Base-by-base conservation (phyloP, 306 rosid genomes). In the Castanea crenata region DNA sequence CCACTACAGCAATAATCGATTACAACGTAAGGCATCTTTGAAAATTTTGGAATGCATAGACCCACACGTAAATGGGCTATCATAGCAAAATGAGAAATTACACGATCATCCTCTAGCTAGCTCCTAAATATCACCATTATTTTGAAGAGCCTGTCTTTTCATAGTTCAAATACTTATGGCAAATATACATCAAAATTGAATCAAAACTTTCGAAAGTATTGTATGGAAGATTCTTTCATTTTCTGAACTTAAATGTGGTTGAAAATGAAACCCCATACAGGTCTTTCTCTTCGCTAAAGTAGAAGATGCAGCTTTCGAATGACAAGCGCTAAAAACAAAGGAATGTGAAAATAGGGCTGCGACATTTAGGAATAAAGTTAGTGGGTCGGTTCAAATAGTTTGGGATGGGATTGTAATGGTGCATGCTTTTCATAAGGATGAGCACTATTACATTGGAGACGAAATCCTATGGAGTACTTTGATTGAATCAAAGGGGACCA, bases 11-110 rank as follows among this genome's bases (percentile, higher is more conserved):
- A 15, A 58, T 57, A 82, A 80, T 78, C 79, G 80, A 80, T 85
- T 75, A 62, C 31, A 58, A 74, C 64, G 64, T 64, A 35, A 15
- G 61, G 91, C 79, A 85, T 78, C 90, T 86, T 84, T 86, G 88
- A 90, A 80, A 56, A 64, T 46, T 55, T 21, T 51, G 55, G n/a
- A 29, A 34, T 75, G 46, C 71, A 27, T 16, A 69, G 71, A 71
- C 71, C 73, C 58, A 79, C 69, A 46, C 31, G 46, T 46, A 75
- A 77, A 71, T 46, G 59, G 20, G 58, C 46, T 72, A 52, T 15
- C 54, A 49, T 51, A 57, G 38, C 41, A 31, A 23, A 27, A 31
- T 16, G 63, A 61, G 9, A 78, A 75, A 16, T 54, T 44, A 61
- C 38, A 38, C 3, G 29, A 10, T 31, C 76, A 59, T 49, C 46